Percentiles rank a stretch among this genome's conserved stretches.
These are phyloP conservation scores for Dryadomyces sulphureus DNA, from an alignment of 2,329 filamentous ascomycete species.

Conservation along the genomic window DNA sequence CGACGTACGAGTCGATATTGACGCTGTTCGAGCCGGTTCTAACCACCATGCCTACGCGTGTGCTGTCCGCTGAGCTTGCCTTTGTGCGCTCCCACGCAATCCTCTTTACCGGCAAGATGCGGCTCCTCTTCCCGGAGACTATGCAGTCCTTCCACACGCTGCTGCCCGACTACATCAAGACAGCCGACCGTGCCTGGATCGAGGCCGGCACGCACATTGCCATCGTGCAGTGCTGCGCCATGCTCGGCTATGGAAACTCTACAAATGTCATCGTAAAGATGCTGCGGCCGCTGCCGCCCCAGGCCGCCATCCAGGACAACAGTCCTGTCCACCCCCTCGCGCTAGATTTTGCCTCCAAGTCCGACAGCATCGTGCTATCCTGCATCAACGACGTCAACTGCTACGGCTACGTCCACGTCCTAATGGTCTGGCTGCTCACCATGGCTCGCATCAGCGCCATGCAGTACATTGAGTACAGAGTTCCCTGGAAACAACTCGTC, in stretches of 20 bases:
- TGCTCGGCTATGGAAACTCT: slow-evolving; percentile 37
- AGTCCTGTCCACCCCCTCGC: neutral
- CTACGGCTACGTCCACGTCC: slow-evolving; percentile 47
- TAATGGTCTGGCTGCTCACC: slow-evolving; percentile 41
- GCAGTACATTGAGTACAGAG: slow-evolving; percentile 23
- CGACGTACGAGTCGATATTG: slow-evolving; percentile 54
- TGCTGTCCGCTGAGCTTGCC: slow-evolving; percentile 35
- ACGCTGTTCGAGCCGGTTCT: slow-evolving; percentile 52
- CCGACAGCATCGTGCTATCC: slow-evolving; percentile 30
- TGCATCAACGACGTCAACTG: slow-evolving; percentile 42
- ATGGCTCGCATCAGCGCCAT: slow-evolving; percentile 27
- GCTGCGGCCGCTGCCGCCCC: slow-evolving; percentile 4
- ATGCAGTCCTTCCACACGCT: slow-evolving; percentile 33
- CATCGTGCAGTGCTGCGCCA: slow-evolving; percentile 36
- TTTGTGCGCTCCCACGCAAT: slow-evolving; percentile 52
- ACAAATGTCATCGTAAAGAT: slow-evolving; percentile 29
- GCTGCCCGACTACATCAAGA: slow-evolving; percentile 42
- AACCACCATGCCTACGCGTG: slow-evolving; percentile 7
- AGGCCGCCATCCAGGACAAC: neutral
- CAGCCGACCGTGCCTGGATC: slow-evolving; percentile 34
- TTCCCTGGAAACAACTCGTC: slow-evolving; percentile 24
- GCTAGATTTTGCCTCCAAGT: slow-evolving; percentile 23
- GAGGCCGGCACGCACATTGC: slow-evolving; percentile 40
- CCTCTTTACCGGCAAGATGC: slow-evolving; percentile 38
- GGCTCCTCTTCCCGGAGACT: slow-evolving; percentile 29